Base-by-base conservation (phyloP, 495 filamentous ascomycete genomes). In the Astrothelium macrocarpum region DNA sequence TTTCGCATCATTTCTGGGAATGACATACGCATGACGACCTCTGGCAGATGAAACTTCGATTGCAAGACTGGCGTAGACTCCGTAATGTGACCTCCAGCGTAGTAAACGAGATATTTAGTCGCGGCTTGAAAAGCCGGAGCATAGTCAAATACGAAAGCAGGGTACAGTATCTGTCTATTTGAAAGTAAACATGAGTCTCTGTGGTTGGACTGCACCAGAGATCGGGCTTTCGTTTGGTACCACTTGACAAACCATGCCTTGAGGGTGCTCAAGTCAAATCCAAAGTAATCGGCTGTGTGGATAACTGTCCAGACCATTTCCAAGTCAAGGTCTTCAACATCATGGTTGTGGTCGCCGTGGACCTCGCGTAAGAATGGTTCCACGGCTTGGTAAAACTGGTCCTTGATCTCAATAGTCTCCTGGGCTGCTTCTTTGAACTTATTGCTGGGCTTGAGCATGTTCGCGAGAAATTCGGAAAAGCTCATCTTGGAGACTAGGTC, bases 21-120 rank as follows among this genome's bases (percentile, higher is more conserved):
- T 20, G 4, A 53, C 65, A 59, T 56, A 66, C 65, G 65, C 29
- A 67, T 61, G 26, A 64, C 49, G 7, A 2, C 25, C 14, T 45
- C 31, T 29, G 65, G 63, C 7, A 39, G 12, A 12, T 64, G 59
- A 11, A 53, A 25, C 1, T 61, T 60, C 39, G 59, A n/a, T 11
- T 59, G 16, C 49, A 59, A 62, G 16, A 20, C 7, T 18, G 66
- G 66, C 7, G 20, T 25, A 4, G 39, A 25, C 32, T 65, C 66
- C 4, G 26, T 43, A 25, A 65, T 60, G 20, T 63, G 60, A 23
- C 66, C 64, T 23, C n/a, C 61, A 11, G 31, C 63, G 34, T 59
- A 18, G 64, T 68, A 66, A 36, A 61, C 66, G 2, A 68, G 36
- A 25, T 32, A 64, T 46, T 66, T 53, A 4, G 63, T 68, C 3